phyloP scores from a whole-genome alignment of 2,329 filamentous ascomycete species.

The Stylonectria norvegica region DNA sequence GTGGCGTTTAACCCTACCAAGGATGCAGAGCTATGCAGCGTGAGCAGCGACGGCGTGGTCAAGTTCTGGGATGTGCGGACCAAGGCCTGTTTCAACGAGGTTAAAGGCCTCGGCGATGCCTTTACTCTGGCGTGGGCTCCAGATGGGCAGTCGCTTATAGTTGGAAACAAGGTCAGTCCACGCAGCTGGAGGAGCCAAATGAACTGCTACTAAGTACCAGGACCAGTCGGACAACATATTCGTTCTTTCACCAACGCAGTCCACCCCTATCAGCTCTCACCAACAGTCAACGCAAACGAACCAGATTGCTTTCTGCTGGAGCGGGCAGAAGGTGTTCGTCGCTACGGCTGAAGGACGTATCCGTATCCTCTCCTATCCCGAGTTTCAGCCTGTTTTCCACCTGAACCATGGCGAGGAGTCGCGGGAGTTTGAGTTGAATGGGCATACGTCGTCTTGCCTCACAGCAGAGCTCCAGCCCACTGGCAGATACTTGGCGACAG shows the following conservation, averaged over 20 bases:
- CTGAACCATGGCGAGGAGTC: conserved; percentile 44
- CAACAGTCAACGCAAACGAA: conserved; percentile 65
- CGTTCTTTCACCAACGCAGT: conserved; percentile 57
- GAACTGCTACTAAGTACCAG: conserved; percentile 1
- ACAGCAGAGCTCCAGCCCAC: conserved; percentile 67
- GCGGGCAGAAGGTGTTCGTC: conserved; percentile 65
- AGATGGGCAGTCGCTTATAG: conserved; percentile 65
- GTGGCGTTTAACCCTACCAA: conserved; percentile 75
- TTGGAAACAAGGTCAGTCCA: conserved; percentile 64
- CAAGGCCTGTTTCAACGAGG: conserved; percentile 66
- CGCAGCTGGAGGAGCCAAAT: neutral
- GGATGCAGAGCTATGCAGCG: conserved; percentile 73
- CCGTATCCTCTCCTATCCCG: conserved; percentile 66
- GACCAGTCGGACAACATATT: conserved; percentile 58
- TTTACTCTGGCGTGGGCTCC: conserved; percentile 73
- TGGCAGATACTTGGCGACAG: conserved; percentile 69
- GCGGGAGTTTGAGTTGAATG: conserved; percentile 60
- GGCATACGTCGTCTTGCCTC: conserved; percentile 70
- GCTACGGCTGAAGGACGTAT: conserved; percentile 69
- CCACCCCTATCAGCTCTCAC: conserved; percentile 54
- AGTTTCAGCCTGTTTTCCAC: conserved; percentile 53
- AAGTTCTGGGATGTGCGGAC: conserved; percentile 79
- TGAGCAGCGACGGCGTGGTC: conserved; percentile 69
- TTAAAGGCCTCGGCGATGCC: conserved; percentile 63
- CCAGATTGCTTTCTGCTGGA: conserved; percentile 71